These are phyloP conservation scores for Serendipita sp. DNA, from an alignment of 768 basidiomycete genomes.

Conservation along the genomic window DNA sequence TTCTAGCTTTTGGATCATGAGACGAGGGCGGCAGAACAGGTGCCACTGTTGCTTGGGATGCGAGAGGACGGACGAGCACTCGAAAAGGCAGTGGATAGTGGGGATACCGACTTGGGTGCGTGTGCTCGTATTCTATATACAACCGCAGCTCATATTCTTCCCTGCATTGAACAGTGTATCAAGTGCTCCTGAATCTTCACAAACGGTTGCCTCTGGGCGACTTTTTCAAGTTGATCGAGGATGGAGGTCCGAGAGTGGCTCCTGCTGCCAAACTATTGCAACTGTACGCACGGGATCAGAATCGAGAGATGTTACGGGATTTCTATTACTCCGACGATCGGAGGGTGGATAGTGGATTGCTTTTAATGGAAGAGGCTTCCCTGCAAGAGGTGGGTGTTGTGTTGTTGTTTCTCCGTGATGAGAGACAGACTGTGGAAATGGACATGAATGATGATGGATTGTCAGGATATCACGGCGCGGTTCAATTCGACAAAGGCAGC, in stretches of 20 bases:
- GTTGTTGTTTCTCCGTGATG: conserved; percentile 3
- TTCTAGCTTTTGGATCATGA: conserved; percentile 80
- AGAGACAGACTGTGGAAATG: background rate
- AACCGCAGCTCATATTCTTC: background rate
- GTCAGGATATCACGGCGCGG: conserved; percentile 56
- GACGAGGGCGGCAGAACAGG: conserved; percentile 74
- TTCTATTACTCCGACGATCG: conserved; percentile 98
- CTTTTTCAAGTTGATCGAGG: conserved; percentile 90
- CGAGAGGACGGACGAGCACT: conserved; percentile 83
- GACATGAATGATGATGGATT: no score
- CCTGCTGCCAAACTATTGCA: conserved; percentile 70
- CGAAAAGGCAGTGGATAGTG: conserved; percentile 81
- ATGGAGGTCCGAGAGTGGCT: conserved; percentile 58
- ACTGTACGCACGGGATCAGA: conserved; percentile 81
- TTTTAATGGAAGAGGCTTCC: conserved; percentile 71
- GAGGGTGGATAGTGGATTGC: conserved; percentile 79
- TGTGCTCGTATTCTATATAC: conserved; percentile 5
- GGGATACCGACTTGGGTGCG: conserved; percentile 85
- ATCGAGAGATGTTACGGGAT: conserved; percentile 81
- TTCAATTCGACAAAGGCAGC: conserved; percentile 62
- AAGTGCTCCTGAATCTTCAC: conserved; percentile 79
- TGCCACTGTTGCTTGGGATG: conserved; percentile 85
- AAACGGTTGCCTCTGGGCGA: conserved; percentile 70
- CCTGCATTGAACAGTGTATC: conserved; percentile 50
- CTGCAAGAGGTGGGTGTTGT: conserved; percentile 38